Percentiles rank a stretch among this genome's conserved stretches.
Conservation (phyloP, 331 rosid species). For the Phaseolus coccineus region DNA sequence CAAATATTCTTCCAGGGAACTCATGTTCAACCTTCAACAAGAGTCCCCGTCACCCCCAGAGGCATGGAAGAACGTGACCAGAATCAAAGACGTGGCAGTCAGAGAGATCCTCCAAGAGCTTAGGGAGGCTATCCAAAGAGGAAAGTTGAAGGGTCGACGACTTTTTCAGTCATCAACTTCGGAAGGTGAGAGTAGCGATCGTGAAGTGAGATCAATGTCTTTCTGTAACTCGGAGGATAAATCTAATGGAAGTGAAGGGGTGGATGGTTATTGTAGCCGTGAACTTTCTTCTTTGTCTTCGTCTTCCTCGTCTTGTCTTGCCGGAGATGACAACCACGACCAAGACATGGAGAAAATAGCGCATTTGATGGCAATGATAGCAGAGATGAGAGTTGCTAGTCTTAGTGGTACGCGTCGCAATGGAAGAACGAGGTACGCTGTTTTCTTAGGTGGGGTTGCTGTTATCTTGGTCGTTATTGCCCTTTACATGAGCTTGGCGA, state of each 20-base stretch:
- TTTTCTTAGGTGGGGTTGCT: constrained; percentile 43
- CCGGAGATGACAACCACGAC: not conserved
- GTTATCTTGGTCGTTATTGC: constrained; percentile 46
- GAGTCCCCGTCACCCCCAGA: not conserved
- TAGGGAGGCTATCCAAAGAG: constrained; percentile 49
- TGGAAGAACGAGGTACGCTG: constrained; percentile 24
- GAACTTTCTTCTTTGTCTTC: not conserved
- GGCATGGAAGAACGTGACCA: constrained; percentile 6
- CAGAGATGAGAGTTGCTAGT: not conserved
- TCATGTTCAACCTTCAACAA: constrained; percentile 62
- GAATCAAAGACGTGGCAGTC: constrained; percentile 29
- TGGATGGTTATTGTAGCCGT: constrained; percentile 1
- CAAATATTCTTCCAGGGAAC: constrained; percentile 51
- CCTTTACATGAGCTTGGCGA: constrained; percentile 36
- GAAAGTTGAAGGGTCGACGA: constrained; percentile 53
- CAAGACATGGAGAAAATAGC: not conserved
- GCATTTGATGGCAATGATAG: not conserved
- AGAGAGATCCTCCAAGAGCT: constrained; percentile 51
- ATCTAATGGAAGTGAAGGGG: not conserved
- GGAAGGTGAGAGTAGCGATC: not conserved
- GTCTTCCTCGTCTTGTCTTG: constrained; percentile 31
- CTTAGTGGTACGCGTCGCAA: not conserved
- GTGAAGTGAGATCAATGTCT: constrained; percentile 54
- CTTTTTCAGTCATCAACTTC: constrained; percentile 33
- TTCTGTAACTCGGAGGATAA: constrained; percentile 26